A percentile compares a stretch with the other conserved stretches of the same genome.
phyloP scores from a whole-genome alignment of 2,329 filamentous ascomycete genomes.

The Sporothrix mexicana region DNA sequence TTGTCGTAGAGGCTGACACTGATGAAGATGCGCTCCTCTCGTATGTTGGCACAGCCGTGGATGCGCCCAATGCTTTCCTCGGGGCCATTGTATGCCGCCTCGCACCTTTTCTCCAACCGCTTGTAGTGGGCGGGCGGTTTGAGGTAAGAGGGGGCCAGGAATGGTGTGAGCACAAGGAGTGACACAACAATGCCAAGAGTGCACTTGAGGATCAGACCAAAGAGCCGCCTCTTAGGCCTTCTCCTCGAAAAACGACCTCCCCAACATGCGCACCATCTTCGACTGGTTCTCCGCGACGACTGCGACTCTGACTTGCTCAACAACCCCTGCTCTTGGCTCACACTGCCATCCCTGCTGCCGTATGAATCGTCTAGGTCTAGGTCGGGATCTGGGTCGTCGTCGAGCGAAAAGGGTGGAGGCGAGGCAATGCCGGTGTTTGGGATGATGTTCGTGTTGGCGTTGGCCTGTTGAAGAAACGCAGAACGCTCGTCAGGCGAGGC shows the following conservation, averaged over 20 bases:
- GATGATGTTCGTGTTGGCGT: not conserved
- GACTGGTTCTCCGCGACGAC: not conserved
- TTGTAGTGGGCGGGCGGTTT: conserved; percentile 49
- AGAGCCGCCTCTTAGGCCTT: not conserved
- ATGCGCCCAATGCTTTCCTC: conserved; percentile 25
- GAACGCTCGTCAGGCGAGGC: conserved; percentile 27
- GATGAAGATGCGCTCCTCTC: conserved; percentile 73
- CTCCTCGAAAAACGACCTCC: not conserved
- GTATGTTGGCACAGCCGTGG: conserved; percentile 48
- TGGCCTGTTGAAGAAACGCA: conserved; percentile 17
- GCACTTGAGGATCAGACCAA: conserved; percentile 1
- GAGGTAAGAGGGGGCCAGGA: conserved; percentile 54
- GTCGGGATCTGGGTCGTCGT: conserved; percentile 15
- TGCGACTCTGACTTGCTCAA: not conserved
- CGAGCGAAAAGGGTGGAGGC: conserved; percentile 20
- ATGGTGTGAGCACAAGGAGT: conserved; percentile 30
- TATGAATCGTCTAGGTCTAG: not conserved
- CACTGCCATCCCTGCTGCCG: not conserved
- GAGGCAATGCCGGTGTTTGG: not conserved
- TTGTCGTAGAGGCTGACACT: conserved; percentile 73
- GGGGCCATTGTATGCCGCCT: conserved; percentile 37
- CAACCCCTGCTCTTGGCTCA: not conserved
- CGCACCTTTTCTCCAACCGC: conserved; percentile 44
- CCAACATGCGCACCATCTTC: not conserved
- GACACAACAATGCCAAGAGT: not conserved